Evolutionary conservation across 148 eudicot genomes (phyloP), one percentile per base, ranked within the genome.

Genomic region (Fagopyrum esculentum): DNA sequence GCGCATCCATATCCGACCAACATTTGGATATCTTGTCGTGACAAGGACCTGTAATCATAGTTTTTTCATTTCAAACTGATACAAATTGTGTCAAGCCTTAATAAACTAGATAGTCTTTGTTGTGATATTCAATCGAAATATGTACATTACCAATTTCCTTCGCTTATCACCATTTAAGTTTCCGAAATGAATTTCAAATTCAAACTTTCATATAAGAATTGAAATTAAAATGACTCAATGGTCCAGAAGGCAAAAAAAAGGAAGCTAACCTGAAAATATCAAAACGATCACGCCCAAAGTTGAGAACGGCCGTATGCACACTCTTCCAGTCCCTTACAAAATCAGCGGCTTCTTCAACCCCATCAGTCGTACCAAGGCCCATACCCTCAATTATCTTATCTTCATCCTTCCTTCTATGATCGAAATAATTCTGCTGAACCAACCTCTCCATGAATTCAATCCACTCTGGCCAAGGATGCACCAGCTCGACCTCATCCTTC

Each of bases 1-100:
- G 97, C 87, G 80, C 98, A 95, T 80, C 98, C 98, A 83, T 87
- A 85, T 72, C 98, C 98, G 71, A 95, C 98, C 83, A 95, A 80
- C 76, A 85, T 47, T 82, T 92, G 97, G 73, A 95, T 88, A 87
- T 95, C 97, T 69, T 89, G 89, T 82, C 98, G 89, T 43, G 91
- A 87, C 83, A 95, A 72, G 59, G 92, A 87, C 97, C 98, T 95
- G 97, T 83, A 92, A 90, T 78, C 26, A 80, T 82, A 12, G 40
- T 35, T 35, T 60, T 76, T 19, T 29, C 50, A 74, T 74, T 72
- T 78, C 77, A 82, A 29, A 75, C 35, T 56, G 56, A 78, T 30
- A 78, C 44, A 29, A 56, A 54, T 57, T 56, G 61, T 56, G 10
- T 6, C 19, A n/a, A 56, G 16, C n/a, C 29, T 56, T 5, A 19